Base-by-base conservation (phyloP, 2,329 filamentous ascomycete species). In the Aspergillus sp. region DNA sequence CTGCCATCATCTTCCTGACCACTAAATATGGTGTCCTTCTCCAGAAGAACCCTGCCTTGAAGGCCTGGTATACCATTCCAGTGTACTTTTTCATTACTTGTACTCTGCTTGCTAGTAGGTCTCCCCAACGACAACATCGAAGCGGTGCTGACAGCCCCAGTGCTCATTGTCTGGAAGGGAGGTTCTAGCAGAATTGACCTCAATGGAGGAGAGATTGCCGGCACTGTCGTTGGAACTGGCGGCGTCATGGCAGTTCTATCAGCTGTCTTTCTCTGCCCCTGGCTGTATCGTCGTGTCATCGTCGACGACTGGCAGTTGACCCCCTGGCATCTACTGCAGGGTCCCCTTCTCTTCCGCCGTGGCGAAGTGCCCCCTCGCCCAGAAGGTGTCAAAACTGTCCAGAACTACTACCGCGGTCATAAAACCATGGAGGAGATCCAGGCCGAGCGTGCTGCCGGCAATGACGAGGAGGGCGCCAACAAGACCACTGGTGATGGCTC, bases 81-180 rank as follows among this genome's bases (percentile, higher is more conserved):
- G 24, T 64, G 11, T 64, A 64, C 52, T 64, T 62, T 35, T 57
- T 59, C 37, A 41, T 64, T 11, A 64, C 60, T 14, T 61, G 60
- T 15, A 55, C 57, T 14, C 50, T 64, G n/a, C 56, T 64, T 7
- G 58, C 62, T 0, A 62, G 61, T 63, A 52, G 3, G 61, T 55
- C 4, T 4, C 7, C 15, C 4, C 35, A 37, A 37, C 6, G 3
- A 2, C 9, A n/a, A n/a, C 3, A 8, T 21, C 19, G 15, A 21
- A 44, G 14, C 3, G 2, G 3, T 24, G 24, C 59, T 33, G n/a
- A 6, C 3, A 14, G 8, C 5, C 15, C 14, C 27, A 63, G 61
- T 64, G 62, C 58, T 64, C n/a, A 64, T 64, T 17, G 62, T 64
- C 11, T 64, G 62, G 62, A 64, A 64, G 56, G 62, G 62, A 15